Conservation (phyloP, 257 asterid genomes). For the Datura wrightii region DNA sequence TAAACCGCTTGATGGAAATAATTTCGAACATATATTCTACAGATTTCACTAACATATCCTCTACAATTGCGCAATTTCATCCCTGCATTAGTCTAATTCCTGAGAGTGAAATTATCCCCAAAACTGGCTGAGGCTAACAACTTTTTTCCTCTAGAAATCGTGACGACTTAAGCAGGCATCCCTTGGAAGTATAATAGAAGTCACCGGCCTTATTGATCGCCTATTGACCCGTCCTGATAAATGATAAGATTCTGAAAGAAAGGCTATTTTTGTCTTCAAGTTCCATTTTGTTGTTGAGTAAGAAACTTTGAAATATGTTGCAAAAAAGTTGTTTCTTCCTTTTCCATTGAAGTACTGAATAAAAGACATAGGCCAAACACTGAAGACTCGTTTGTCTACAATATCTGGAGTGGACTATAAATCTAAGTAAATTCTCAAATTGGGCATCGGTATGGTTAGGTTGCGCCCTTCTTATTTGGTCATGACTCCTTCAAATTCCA, state of each 20-base stretch:
- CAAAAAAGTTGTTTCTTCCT: neutral
- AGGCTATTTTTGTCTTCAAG: too few species aligned
- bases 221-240: neutral
- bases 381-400: neutral
- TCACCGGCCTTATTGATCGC: neutral
- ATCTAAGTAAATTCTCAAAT: neutral
- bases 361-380: neutral
- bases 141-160: too few species aligned
- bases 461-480: neutral
- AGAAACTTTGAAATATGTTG: neutral
- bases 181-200: neutral
- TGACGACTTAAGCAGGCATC: too few species aligned
- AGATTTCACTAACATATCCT: neutral
- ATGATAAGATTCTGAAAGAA: neutral
- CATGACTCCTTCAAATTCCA: neutral
- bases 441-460: neutral
- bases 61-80: neutral
- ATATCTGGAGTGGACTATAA: neutral
- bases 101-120: neutral
- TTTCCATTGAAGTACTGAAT: neutral
- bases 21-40: neutral
- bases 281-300: neutral
- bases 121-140: neutral
- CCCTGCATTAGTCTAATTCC: neutral
- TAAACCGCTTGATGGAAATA: neutral